Base-by-base conservation (phyloP, 768 basidiomycete genomes). In the Termitomyces sp. region DNA sequence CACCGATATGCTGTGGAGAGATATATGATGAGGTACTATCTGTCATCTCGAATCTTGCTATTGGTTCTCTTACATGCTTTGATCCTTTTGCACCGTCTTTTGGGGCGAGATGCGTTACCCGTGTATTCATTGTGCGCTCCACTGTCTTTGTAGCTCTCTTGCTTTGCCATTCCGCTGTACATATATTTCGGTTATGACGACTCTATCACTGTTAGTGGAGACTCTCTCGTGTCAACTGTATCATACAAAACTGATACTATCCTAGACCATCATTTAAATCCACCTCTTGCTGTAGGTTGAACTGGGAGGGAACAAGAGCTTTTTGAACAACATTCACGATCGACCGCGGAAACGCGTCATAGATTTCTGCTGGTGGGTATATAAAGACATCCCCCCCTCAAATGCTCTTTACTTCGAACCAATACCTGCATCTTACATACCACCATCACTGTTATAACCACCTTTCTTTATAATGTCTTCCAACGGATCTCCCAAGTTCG, bases 1-100 rank as follows among this genome's bases (percentile, higher is more conserved):
- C 47, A 65, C 64, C 7, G 72, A 75, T 53, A 59, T 64, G 14
- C 46, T 73, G 43, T 75, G 73, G 73, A 71, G 72, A 58, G 71
- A 75, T 38, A 60, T 62, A 31, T 73, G 62, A 68, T 23, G 23
- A 14, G 23, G 38, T 38, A 21, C 5, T 34, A 19, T 14, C 25
- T 38, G n/a, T 5, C 37, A 29, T 17, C 14, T 31, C 11, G 2
- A 19, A 4, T 32, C 16, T 43, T 44, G 16, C 34, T 43, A 51
- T 17, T 34, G 23, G 8, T 34, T 43, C 3, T 35, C 10, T 11
- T 27, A 34, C 14, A 49, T 59, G 40, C 32, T 37, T 51, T 16
- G 6, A 19, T 50, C 27, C 17, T 21, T 40, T 23, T 40, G 19
- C 23, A 35, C 34, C 32, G 19, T 4, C 40, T 44, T 19, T 23